Conservation (phyloP, 73 alveolate species). For the Halteria grandinella region DNA sequence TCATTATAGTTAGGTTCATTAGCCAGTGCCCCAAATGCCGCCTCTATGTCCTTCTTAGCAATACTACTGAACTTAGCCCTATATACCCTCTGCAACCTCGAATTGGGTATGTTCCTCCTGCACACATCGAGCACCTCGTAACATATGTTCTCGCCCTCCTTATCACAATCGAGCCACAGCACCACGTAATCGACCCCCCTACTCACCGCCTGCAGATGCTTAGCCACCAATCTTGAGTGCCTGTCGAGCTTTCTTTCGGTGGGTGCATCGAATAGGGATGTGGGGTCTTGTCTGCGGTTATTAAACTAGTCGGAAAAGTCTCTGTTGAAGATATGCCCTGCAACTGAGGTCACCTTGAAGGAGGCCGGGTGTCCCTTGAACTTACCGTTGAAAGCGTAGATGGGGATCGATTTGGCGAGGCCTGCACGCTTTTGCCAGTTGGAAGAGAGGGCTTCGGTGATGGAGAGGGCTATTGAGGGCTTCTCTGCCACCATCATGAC, state of each 20-base stretch:
- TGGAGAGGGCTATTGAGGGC: constrained; percentile 97
- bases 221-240: constrained; percentile 58
- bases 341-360: constrained; percentile 88
- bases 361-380: constrained; percentile 72
- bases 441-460: constrained; percentile 91
- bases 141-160: constrained; percentile 99
- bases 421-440: constrained; percentile 61
- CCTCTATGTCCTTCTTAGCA: constrained; percentile 60
- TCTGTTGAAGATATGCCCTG: constrained; percentile 97
- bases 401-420: constrained; percentile 64
- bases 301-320: constrained; percentile 97
- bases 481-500: constrained; percentile 99
- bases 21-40: constrained; percentile 44
- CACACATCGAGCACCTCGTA: constrained; percentile 95
- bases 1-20: constrained; percentile 62
- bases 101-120: constrained; percentile 50
- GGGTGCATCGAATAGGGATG: constrained; percentile 94
- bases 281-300: constrained; percentile 96
- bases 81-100: constrained; percentile 43
- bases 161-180: constrained; percentile 99
- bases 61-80: constrained; percentile 75
- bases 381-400: constrained; percentile 77
- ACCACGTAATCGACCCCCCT: constrained; percentile 83
- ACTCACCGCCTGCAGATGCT: constrained; percentile 74
- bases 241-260: constrained; percentile 86